Evolutionary conservation across 257 asterid genomes (phyloP).

Genomic region (Echium plantagineum): DNA sequence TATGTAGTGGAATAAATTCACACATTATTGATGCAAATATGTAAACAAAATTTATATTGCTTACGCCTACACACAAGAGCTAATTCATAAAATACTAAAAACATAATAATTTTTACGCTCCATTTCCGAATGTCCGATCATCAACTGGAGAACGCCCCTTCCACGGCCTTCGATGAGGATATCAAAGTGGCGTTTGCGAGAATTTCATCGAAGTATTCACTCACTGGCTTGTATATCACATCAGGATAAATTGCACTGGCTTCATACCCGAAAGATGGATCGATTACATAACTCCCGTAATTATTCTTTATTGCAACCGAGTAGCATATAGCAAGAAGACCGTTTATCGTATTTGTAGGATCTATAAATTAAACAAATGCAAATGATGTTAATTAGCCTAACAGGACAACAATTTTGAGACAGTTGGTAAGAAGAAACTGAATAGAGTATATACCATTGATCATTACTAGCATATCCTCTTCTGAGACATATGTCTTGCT

Average conservation of each 20-base stretch:
- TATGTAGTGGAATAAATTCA: no score
- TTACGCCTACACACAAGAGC: no score
- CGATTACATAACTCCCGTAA: slow-evolving; percentile 3
- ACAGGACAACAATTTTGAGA: no score
- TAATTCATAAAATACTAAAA: no score
- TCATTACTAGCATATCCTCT: slow-evolving; percentile 12
- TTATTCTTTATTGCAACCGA: slow-evolving; percentile 8
- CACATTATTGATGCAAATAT: no score
- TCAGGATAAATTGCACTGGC: slow-evolving; percentile 19
- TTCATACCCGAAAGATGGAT: slow-evolving; percentile 13
- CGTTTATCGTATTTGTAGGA: background rate
- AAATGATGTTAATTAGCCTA: background rate
- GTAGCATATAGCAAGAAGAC: slow-evolving; percentile 1
- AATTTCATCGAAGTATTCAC: slow-evolving; percentile 5
- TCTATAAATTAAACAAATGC: slow-evolving; percentile 2
- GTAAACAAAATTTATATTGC: no score
- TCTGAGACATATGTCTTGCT: slow-evolving; percentile 11
- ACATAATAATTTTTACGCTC: no score
- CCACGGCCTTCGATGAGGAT: background rate
- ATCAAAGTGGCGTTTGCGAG: background rate
- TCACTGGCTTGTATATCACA: slow-evolving; percentile 7
- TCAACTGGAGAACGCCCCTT: background rate
- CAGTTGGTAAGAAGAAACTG: background rate
- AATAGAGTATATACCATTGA: slow-evolving; percentile 10
- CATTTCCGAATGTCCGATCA: background rate